phyloP scores from a whole-genome alignment of 2,329 filamentous ascomycete species.

The Ceratocystis destructans region DNA sequence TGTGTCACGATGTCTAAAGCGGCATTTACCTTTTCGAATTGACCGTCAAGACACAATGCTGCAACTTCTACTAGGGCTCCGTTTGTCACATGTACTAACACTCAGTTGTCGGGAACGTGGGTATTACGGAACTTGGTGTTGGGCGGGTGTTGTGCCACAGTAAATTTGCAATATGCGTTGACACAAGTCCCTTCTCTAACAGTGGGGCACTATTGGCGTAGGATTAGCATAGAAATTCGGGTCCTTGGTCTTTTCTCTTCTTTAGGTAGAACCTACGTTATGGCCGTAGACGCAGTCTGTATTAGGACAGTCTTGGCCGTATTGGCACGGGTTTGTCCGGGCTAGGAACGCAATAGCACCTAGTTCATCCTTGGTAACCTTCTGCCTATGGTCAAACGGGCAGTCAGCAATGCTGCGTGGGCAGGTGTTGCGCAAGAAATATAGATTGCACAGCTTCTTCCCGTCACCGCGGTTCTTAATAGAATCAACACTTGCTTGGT shows the following conservation, averaged over 20 bases:
- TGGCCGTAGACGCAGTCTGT: constrained; percentile 50
- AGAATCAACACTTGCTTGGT: constrained; percentile 32
- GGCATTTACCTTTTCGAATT: too few species aligned
- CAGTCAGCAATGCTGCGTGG: constrained; percentile 38
- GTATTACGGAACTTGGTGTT: neutral
- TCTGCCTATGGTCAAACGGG: constrained; percentile 43
- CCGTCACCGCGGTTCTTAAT: constrained; percentile 42
- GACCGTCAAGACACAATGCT: neutral
- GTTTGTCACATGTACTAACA: neutral
- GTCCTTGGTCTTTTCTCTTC: neutral
- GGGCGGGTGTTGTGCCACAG: constrained; percentile 8
- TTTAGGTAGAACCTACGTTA: constrained; percentile 33
- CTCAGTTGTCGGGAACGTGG: neutral
- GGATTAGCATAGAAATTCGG: constrained; percentile 8
- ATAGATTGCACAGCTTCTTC: constrained; percentile 49
- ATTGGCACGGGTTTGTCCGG: constrained; percentile 43
- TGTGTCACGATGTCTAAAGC: too few species aligned
- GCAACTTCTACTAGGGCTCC: neutral
- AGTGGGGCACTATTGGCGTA: constrained; percentile 36
- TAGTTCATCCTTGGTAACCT: constrained; percentile 39
- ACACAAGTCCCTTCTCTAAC: constrained; percentile 38
- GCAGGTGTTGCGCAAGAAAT: constrained; percentile 45
- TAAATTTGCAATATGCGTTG: constrained; percentile 11
- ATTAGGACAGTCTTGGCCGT: constrained; percentile 43
- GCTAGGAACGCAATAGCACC: constrained; percentile 43